A percentile compares a stretch with the other conserved stretches of the same genome.
These are phyloP conservation scores for Vitis rupestris DNA, from an alignment of 164 flowering plant species.

Conservation along the genomic window DNA sequence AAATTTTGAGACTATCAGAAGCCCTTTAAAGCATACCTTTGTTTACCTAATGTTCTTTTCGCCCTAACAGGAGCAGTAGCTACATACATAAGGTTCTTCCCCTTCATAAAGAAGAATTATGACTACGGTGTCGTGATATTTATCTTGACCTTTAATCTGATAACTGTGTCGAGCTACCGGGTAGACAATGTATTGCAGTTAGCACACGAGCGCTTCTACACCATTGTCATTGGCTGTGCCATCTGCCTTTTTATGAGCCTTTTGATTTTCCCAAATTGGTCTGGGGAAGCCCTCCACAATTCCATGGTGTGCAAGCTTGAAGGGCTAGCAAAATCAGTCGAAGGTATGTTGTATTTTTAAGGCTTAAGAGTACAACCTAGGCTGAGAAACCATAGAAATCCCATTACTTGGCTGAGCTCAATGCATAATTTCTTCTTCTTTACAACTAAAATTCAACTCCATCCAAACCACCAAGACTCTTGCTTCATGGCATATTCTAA, in stretches of 20 bases:
- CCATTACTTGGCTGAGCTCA: too few species aligned
- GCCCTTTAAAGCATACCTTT: not conserved
- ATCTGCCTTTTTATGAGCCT: constrained; percentile 85
- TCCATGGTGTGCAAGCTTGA: constrained; percentile 69
- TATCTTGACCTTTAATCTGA: constrained; percentile 83
- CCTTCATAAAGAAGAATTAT: constrained; percentile 78
- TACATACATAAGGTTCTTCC: constrained; percentile 80
- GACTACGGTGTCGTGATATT: constrained; percentile 91
- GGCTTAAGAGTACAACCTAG: not conserved
- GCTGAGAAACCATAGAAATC: too few species aligned
- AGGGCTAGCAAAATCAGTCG: constrained; percentile 70
- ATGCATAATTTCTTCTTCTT: too few species aligned
- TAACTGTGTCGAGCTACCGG: constrained; percentile 80
- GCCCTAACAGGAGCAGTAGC: constrained; percentile 41
- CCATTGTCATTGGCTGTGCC: constrained; percentile 82
- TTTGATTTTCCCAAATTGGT: constrained; percentile 80
- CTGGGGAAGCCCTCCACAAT: constrained; percentile 81
- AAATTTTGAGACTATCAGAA: too few species aligned
- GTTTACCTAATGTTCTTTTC: not conserved
- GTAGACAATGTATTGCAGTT: constrained; percentile 59
- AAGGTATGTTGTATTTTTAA: constrained; percentile 41
- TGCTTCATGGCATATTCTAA: not conserved
- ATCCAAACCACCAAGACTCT: not conserved
- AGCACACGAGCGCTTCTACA: constrained; percentile 66
- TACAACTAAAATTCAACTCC: not conserved